Evolutionary conservation across 768 basidiomycete species (phyloP).

Genomic region (Coprinopsis cinerea): DNA sequence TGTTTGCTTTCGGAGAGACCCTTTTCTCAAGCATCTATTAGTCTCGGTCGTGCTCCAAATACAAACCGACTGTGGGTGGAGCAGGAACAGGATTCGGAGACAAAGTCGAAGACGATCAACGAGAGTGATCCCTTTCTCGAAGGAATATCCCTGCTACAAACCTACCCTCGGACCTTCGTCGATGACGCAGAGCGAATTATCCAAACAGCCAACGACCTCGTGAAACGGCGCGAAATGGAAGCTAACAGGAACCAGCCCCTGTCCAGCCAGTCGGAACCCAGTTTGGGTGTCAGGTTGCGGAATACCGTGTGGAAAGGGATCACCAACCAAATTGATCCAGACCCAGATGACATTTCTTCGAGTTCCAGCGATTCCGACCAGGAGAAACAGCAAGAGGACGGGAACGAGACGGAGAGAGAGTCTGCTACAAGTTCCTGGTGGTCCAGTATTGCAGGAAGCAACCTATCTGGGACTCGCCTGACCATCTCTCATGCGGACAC

Average conservation of each 20-base stretch:
- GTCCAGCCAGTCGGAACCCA: conserved; percentile 24
- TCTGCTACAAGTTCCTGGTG: conserved; percentile 72
- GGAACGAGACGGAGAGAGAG: conserved; percentile 49
- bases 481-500: background rate
- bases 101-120: conserved; percentile 20
- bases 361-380: conserved; percentile 31
- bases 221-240: conserved; percentile 35
- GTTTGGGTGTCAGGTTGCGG: conserved; percentile 51
- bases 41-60: conserved; percentile 27
- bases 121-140: conserved; percentile 62
- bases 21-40: conserved; percentile 42
- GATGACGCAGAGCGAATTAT: conserved; percentile 70
- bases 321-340: conserved; percentile 43
- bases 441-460: conserved; percentile 37
- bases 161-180: conserved; percentile 56
- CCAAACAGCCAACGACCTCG: conserved; percentile 61
- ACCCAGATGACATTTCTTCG: conserved; percentile 29
- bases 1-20: background rate
- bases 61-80: conserved; percentile 47
- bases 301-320: conserved; percentile 66
- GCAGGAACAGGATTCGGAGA: conserved; percentile 27
- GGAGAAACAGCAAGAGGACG: conserved; percentile 32
- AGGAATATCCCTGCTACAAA: conserved; percentile 56
- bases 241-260: conserved; percentile 25
- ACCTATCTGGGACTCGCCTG: background rate